phyloP scores from a whole-genome alignment of 148 eudicot genomes.

The Pouteria glomerata region DNA sequence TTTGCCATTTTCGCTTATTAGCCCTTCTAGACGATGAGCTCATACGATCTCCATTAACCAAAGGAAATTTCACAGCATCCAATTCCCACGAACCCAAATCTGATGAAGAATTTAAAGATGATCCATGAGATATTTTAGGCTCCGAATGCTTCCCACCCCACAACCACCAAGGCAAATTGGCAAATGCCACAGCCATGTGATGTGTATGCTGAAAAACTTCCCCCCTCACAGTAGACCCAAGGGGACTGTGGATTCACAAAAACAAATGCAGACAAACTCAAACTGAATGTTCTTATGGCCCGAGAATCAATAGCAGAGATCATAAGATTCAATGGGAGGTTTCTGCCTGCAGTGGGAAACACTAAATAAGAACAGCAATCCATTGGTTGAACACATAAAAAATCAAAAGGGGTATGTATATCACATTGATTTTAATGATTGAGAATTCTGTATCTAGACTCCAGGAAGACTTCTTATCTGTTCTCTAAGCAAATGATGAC shows the following conservation, averaged over 20 bases:
- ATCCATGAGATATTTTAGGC: conserved; percentile 14
- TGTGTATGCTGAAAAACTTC: neutral
- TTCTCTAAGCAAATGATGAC: conserved; percentile 2
- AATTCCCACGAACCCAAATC: conserved; percentile 26
- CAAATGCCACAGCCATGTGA: conserved; percentile 32
- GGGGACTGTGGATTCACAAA: neutral
- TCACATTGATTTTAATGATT: neutral
- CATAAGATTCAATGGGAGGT: neutral
- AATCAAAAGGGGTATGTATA: neutral
- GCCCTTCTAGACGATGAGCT: conserved; percentile 26
- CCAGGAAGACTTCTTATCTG: neutral
- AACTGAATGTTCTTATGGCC: neutral
- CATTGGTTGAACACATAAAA: neutral
- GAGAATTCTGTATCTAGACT: neutral
- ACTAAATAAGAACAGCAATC: conserved; percentile 6
- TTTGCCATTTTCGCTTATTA: conserved; percentile 31
- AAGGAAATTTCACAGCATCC: conserved; percentile 31
- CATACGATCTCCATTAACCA: conserved; percentile 16
- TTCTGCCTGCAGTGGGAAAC: neutral
- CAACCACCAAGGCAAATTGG: conserved; percentile 32
- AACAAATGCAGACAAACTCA: neutral
- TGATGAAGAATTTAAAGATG: conserved; percentile 20
- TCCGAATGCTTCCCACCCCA: conserved; percentile 34
- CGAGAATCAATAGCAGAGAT: neutral
- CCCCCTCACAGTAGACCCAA: neutral